Conservation (phyloP, 805 yeast species). For the Yueomyces sp. region DNA sequence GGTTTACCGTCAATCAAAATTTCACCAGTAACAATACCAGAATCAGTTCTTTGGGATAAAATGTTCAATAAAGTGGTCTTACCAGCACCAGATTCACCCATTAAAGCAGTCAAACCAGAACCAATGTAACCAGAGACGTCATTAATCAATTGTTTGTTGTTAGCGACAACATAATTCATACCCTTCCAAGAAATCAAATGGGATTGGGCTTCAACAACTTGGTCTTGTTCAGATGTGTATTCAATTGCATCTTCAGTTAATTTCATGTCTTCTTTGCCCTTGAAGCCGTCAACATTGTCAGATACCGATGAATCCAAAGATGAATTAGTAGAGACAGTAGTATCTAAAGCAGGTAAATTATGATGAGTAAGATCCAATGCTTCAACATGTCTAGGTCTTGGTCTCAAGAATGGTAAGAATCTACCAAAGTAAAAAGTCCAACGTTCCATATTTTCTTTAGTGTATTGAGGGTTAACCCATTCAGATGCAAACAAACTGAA, state of each 20-base stretch:
- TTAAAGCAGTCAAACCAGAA: constrained; percentile 48
- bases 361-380: background rate
- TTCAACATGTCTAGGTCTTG: background rate
- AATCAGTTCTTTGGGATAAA: constrained; percentile 43
- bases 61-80: constrained; percentile 58
- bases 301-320: constrained; percentile 4
- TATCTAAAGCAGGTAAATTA: background rate
- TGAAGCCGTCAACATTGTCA: constrained; percentile 1
- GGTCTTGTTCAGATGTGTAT: background rate
- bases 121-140: constrained; percentile 51
- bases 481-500: constrained; percentile 22
- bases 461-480: constrained; percentile 16
- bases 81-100: constrained; percentile 72
- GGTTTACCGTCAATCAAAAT: constrained; percentile 44
- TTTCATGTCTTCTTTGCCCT: constrained; percentile 1
- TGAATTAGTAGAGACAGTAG: constrained; percentile 1
- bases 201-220: constrained; percentile 12
- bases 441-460: constrained; percentile 5
- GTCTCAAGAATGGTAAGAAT: constrained; percentile 1
- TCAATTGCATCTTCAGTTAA: background rate
- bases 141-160: constrained; percentile 25
- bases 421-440: constrained; percentile 2
- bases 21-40: constrained; percentile 55
- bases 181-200: constrained; percentile 53
- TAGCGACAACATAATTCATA: constrained; percentile 38